These are phyloP conservation scores for Gossypium lobatum DNA, from an alignment of 441 rosid species.

Conservation along the genomic window DNA sequence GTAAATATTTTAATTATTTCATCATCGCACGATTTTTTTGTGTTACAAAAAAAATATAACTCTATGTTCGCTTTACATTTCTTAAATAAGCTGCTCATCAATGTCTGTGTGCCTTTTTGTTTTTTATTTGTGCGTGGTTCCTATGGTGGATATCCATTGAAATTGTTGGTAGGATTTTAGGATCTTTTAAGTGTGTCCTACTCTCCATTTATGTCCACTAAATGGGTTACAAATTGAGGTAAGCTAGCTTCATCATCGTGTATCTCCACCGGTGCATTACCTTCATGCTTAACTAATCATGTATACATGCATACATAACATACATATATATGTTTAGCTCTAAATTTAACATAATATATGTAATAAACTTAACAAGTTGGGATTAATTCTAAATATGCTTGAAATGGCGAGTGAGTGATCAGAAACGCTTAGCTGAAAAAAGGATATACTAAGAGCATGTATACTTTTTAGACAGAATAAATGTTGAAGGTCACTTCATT, in stretches of 20 bases:
- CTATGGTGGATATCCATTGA: not conserved
- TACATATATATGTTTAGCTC: not conserved
- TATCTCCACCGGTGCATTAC: not conserved
- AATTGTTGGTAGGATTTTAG: not conserved
- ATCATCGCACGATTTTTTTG: too few relatives aligned
- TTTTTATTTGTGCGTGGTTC: not conserved
- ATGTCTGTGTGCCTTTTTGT: too few relatives aligned
- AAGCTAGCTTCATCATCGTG: not conserved
- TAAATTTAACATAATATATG: too few relatives aligned
- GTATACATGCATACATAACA: not conserved
- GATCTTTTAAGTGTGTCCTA: not conserved
- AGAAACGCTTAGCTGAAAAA: not conserved
- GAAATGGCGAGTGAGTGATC: not conserved
- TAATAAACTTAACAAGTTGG: too few relatives aligned
- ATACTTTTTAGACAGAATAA: not conserved
- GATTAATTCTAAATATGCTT: too few relatives aligned
- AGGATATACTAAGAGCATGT: not conserved
- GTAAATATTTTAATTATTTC: too few relatives aligned
- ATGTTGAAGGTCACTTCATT: not conserved
- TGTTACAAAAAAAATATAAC: too few relatives aligned
- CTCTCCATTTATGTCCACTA: not conserved
- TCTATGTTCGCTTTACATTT: too few relatives aligned
- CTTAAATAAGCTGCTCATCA: too few relatives aligned
- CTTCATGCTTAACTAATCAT: not conserved
- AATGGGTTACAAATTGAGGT: slow-evolving; percentile 8